These are phyloP conservation scores for Neurospora sp. DNA, from an alignment of 495 filamentous ascomycete genomes.

Conservation along the genomic window DNA sequence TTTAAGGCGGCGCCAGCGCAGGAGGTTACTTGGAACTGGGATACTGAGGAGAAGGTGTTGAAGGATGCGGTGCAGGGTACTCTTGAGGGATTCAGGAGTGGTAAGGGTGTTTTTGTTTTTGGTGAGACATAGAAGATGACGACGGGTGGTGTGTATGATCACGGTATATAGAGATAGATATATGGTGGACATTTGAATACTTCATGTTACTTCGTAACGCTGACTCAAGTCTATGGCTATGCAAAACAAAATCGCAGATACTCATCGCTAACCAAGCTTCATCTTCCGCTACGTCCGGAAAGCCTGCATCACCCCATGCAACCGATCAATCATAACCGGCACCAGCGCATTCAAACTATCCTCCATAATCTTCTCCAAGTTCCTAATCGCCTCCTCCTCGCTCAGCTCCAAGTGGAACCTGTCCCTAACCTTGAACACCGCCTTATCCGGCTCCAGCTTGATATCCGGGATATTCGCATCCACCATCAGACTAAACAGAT, in stretches of 20 bases:
- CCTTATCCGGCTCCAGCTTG: constrained; percentile 81
- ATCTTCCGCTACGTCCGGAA: constrained; percentile 54
- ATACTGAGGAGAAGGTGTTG: constrained; percentile 58
- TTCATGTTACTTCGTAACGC: neutral
- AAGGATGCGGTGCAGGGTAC: constrained; percentile 68
- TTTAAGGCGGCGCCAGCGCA: constrained; percentile 76
- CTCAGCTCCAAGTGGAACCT: constrained; percentile 84
- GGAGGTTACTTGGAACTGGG: constrained; percentile 69
- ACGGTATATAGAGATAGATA: neutral
- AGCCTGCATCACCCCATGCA: constrained; percentile 89
- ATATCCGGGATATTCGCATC: constrained; percentile 96
- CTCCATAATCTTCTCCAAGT: constrained; percentile 78
- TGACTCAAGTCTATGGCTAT: neutral
- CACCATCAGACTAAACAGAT: constrained; percentile 92
- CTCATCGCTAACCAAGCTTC: neutral
- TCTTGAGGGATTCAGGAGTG: constrained; percentile 66
- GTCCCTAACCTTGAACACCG: constrained; percentile 88
- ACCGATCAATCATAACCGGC: constrained; percentile 85
- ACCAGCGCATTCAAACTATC: constrained; percentile 81
- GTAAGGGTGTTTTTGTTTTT: constrained; percentile 87
- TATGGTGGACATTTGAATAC: neutral
- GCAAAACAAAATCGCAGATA: neutral
- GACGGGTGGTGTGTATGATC: neutral
- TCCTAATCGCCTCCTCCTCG: constrained; percentile 84
- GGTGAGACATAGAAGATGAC: constrained; percentile 27